A percentile compares a stretch with the other conserved stretches of the same genome.
These are phyloP conservation scores for Neltuma alba DNA, from an alignment of 306 rosid species.

Conservation along the genomic window DNA sequence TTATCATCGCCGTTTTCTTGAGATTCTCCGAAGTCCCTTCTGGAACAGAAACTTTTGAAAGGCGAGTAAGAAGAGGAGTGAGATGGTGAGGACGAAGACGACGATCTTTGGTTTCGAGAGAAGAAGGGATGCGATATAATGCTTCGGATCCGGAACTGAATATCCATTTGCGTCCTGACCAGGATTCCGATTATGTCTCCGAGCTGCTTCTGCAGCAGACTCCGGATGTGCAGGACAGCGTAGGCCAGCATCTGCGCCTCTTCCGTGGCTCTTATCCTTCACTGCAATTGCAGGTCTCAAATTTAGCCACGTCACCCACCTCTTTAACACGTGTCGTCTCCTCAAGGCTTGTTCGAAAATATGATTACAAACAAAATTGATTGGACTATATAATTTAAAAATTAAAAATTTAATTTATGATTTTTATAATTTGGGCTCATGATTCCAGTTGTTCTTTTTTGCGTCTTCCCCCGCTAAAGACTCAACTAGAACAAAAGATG, in stretches of 20 bases:
- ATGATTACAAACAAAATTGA: too few species aligned
- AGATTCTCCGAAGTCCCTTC: conserved; percentile 38
- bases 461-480: not conserved
- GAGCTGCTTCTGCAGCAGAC: not conserved
- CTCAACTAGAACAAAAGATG: not conserved
- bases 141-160: conserved; percentile 54
- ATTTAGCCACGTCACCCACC: conserved; percentile 39
- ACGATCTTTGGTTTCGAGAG: conserved; percentile 34
- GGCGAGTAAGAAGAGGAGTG: conserved; percentile 36
- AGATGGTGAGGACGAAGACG: not conserved
- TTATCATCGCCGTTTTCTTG: conserved; percentile 38
- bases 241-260: not conserved
- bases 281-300: conserved; percentile 30
- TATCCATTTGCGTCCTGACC: conserved; percentile 49
- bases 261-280: conserved; percentile 26
- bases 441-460: too few species aligned
- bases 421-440: too few species aligned
- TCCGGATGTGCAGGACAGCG: not conserved
- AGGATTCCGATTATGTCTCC: conserved; percentile 29
- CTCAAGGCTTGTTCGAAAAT: not conserved
- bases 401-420: too few species aligned
- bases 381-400: too few species aligned
- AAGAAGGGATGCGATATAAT: conserved; percentile 42
- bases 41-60: conserved; percentile 48
- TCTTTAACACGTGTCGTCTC: not conserved